Conservation (phyloP, 345 rosid genomes). For the Leavenworthia alabamica region DNA sequence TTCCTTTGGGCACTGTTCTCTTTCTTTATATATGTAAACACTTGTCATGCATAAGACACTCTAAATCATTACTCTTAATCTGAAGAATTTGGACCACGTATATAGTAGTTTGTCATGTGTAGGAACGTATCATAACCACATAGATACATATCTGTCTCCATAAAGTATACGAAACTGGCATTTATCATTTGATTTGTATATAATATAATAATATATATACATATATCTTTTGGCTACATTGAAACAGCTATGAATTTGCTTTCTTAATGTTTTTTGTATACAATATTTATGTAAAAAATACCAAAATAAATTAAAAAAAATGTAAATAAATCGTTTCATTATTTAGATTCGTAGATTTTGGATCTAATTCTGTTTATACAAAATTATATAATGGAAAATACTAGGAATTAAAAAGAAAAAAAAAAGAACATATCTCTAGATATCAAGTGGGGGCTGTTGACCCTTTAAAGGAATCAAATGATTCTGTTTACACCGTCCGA, state of each 20-base stretch:
- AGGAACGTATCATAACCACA: conserved; percentile 23
- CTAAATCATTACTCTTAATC: conserved; percentile 19
- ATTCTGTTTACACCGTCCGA: conserved; percentile 27
- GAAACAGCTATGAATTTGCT: conserved; percentile 24
- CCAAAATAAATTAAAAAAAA: no score
- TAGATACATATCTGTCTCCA: conserved; percentile 14
- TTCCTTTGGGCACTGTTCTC: not conserved
- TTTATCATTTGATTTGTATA: conserved; percentile 12
- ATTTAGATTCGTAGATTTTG: no score
- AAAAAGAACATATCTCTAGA: no score
- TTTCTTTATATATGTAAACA: not conserved
- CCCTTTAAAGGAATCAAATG: conserved; percentile 20
- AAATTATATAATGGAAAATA: no score
- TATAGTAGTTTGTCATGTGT: conserved; percentile 7
- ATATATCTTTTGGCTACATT: conserved; percentile 1
- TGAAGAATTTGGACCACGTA: conserved; percentile 23
- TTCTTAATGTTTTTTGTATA: no score
- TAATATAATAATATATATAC: not conserved
- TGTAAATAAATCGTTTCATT: no score
- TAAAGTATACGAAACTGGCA: conserved; percentile 8
- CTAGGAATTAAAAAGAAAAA: no score
- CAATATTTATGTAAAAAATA: no score
- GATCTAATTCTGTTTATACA: no score
- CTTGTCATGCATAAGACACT: conserved; percentile 20
- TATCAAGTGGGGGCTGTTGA: conserved; percentile 28